Evolutionary conservation across 2,329 filamentous ascomycete species (phyloP).

Genomic region (Domatiomyces catenatus): DNA sequence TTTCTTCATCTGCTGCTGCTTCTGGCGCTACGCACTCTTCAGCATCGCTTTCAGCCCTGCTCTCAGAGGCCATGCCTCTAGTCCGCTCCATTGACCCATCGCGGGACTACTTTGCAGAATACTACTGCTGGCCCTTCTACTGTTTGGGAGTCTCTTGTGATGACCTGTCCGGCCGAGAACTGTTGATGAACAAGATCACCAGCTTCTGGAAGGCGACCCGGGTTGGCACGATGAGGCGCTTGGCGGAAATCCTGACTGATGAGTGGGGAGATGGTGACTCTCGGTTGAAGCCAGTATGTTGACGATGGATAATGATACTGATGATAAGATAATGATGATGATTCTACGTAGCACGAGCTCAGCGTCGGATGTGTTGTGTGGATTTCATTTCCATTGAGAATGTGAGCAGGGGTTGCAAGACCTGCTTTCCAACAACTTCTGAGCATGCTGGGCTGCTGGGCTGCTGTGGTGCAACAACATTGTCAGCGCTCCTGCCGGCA

Average conservation of each 20-base stretch:
- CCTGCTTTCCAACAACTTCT: too few relatives aligned
- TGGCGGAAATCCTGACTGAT: conserved; percentile 12
- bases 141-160: conserved; percentile 11
- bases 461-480: too few relatives aligned
- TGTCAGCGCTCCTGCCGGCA: too few relatives aligned
- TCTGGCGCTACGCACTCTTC: not conserved
- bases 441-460: too few relatives aligned
- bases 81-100: conserved; percentile 11
- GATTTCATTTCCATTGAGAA: too few relatives aligned
- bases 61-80: conserved; percentile 8
- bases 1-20: not conserved
- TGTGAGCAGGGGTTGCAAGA: too few relatives aligned
- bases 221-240: conserved; percentile 16
- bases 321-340: too few relatives aligned
- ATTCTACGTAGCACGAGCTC: too few relatives aligned
- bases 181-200: conserved; percentile 10
- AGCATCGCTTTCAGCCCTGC: conserved; percentile 1
- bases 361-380: too few relatives aligned
- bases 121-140: conserved; percentile 19
- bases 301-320: too few relatives aligned
- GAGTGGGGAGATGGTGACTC: not conserved
- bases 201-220: conserved; percentile 16
- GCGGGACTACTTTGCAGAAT: conserved; percentile 18
- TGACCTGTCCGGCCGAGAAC: conserved; percentile 3
- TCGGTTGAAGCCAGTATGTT: too few relatives aligned